Conservation (phyloP, 352 stramenopile species). For the Aphanomyces stellatus region DNA sequence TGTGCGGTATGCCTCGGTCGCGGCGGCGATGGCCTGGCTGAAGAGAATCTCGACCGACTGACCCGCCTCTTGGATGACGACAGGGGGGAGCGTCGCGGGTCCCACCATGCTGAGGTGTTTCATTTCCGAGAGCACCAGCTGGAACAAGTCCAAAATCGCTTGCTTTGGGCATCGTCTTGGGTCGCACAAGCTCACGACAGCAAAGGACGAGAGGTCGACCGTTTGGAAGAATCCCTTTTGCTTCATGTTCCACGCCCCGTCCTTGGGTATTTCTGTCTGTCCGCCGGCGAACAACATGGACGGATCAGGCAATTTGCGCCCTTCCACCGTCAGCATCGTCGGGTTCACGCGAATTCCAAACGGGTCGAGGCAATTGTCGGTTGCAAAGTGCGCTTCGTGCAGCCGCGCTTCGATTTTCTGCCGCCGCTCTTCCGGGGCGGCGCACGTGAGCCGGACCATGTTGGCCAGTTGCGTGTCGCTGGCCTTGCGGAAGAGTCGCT, state of each 20-base stretch:
- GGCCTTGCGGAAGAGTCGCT: conserved; percentile 65
- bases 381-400: conserved; percentile 40
- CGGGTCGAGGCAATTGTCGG: conserved; percentile 38
- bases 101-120: conserved; percentile 41
- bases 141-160: conserved; percentile 45
- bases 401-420: conserved; percentile 50
- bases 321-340: conserved; percentile 43
- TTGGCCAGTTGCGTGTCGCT: conserved; percentile 75
- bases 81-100: conserved; percentile 31
- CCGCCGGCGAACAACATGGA: conserved; percentile 40
- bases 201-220: conserved; percentile 35
- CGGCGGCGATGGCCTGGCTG: conserved; percentile 28
- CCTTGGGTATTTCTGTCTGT: conserved; percentile 44
- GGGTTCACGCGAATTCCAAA: conserved; percentile 50
- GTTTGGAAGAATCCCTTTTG: conserved; percentile 43
- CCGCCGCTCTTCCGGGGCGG: conserved; percentile 43
- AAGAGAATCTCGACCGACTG: conserved; percentile 34
- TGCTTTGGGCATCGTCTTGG: conserved; percentile 25
- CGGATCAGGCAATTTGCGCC: conserved; percentile 37
- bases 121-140: conserved; percentile 38
- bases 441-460: conserved; percentile 68
- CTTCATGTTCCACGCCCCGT: conserved; percentile 64
- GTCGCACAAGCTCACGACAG: conserved; percentile 46
- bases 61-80: conserved; percentile 30
- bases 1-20: conserved; percentile 24